phyloP scores from a whole-genome alignment of 1,139 yeast species.

The Yamadazyma triangularis region DNA sequence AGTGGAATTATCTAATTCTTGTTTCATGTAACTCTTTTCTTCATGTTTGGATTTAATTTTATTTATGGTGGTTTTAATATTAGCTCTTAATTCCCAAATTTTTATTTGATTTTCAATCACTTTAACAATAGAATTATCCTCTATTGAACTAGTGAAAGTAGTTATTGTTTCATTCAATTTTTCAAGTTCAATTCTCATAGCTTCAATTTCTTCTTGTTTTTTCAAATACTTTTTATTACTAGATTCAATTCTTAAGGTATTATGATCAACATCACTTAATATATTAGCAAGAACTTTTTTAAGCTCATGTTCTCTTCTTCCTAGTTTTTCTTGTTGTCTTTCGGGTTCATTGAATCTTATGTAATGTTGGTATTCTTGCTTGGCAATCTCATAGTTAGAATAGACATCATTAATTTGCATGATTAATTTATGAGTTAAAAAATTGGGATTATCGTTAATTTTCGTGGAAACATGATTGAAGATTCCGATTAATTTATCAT shows the following conservation, averaged over 20 bases:
- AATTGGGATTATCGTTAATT: constrained; percentile 23
- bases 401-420: constrained; percentile 32
- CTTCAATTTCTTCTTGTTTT: constrained; percentile 28
- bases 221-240: constrained; percentile 37
- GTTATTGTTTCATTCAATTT: constrained; percentile 18
- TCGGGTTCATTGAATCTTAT: constrained; percentile 19
- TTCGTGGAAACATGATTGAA: constrained; percentile 28
- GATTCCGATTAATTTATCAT: constrained; percentile 57
- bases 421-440: constrained; percentile 30
- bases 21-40: constrained; percentile 64
- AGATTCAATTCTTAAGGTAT: constrained; percentile 36
- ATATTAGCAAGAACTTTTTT: constrained; percentile 24
- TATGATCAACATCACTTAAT: constrained; percentile 34
- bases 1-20: constrained; percentile 60
- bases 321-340: constrained; percentile 19
- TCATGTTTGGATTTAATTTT: constrained; percentile 32
- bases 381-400: constrained; percentile 20
- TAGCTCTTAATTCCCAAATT: constrained; percentile 36
- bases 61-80: constrained; percentile 34
- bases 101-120: constrained; percentile 26
- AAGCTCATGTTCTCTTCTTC: constrained; percentile 31
- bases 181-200: constrained; percentile 16
- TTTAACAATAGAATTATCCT: constrained; percentile 11
- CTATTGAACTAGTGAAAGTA: constrained; percentile 10
- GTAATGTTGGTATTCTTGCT: constrained; percentile 25